phyloP scores from a whole-genome alignment of 495 filamentous ascomycete species.

The Hypomontagnella monticulosa region DNA sequence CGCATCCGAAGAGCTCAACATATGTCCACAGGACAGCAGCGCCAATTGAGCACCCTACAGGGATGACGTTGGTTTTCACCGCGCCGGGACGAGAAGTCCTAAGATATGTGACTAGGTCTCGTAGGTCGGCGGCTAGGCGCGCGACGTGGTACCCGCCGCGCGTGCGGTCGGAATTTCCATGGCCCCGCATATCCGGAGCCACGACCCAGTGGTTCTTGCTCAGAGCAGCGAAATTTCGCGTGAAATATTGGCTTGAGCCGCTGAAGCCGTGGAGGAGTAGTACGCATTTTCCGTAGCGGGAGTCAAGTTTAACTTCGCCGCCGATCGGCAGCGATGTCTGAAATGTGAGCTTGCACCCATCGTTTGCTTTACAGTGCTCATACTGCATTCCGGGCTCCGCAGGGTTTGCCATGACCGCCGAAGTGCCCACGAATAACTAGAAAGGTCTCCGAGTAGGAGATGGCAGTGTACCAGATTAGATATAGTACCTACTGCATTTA shows the following conservation, averaged over 20 bases:
- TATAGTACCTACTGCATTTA: background rate
- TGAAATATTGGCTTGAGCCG: conserved; percentile 55
- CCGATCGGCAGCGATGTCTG: conserved; percentile 42
- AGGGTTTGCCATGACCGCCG: conserved; percentile 1
- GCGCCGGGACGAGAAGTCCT: background rate
- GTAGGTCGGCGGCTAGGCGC: conserved; percentile 54
- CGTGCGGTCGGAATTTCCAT: conserved; percentile 50
- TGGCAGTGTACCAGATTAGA: conserved; percentile 7
- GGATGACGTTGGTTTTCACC: conserved; percentile 29
- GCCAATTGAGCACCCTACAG: conserved; percentile 57
- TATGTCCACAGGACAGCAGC: conserved; percentile 59
- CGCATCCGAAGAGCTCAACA: conserved; percentile 51
- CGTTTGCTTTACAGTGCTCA: conserved; percentile 42
- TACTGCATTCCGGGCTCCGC: conserved; percentile 41
- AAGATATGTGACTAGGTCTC: conserved; percentile 47
- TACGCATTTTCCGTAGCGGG: conserved; percentile 34
- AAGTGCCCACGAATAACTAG: background rate
- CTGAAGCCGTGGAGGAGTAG: conserved; percentile 59
- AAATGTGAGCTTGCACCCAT: conserved; percentile 46
- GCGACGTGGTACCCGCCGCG: conserved; percentile 56
- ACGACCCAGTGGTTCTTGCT: conserved; percentile 48
- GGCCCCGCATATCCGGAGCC: conserved; percentile 56
- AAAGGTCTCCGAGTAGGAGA: background rate
- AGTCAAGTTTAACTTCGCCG: background rate
- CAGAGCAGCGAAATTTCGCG: conserved; percentile 48